Percentiles rank a stretch among this genome's conserved stretches.
Conservation (phyloP, 2,329 filamentous ascomycete species). For the Remersonia thermophila region DNA sequence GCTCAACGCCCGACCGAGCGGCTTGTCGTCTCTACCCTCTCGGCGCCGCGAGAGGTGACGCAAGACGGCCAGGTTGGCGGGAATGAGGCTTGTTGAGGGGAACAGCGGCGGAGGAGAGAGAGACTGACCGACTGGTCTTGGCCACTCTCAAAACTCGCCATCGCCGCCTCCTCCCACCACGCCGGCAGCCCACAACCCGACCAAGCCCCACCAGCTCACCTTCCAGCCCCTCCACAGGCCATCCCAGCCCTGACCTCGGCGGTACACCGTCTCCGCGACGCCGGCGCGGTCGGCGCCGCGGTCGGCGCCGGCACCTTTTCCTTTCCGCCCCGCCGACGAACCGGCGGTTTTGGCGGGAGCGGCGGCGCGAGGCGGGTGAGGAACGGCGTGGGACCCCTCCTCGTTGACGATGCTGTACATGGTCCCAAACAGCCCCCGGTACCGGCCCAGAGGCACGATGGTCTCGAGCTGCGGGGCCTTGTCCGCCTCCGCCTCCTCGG, state of each 20-base stretch:
- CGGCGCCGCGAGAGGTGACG: too few species aligned
- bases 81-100: too few species aligned
- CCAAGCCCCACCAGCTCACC: conserved; percentile 64
- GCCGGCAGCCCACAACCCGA: conserved; percentile 61
- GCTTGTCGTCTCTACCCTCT: too few species aligned
- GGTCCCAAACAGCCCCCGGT: conserved; percentile 77
- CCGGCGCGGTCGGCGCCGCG: conserved; percentile 17
- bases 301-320: conserved; percentile 17
- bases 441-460: conserved; percentile 68
- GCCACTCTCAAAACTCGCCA: conserved; percentile 40
- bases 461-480: conserved; percentile 44
- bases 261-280: conserved; percentile 32
- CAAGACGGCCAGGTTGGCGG: too few species aligned
- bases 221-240: conserved; percentile 66
- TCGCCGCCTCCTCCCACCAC: conserved; percentile 50
- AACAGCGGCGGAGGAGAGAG: background rate
- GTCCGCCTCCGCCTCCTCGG: conserved; percentile 8
- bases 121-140: background rate
- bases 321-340: conserved; percentile 19
- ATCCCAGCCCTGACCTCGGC: conserved; percentile 53
- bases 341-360: conserved; percentile 13
- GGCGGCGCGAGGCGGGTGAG: conserved; percentile 32
- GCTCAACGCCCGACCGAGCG: too few species aligned
- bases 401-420: conserved; percentile 78
- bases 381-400: conserved; percentile 54